phyloP scores from a whole-genome alignment of 1,284 basidiomycete genomes.

The Schizophyllum commune region DNA sequence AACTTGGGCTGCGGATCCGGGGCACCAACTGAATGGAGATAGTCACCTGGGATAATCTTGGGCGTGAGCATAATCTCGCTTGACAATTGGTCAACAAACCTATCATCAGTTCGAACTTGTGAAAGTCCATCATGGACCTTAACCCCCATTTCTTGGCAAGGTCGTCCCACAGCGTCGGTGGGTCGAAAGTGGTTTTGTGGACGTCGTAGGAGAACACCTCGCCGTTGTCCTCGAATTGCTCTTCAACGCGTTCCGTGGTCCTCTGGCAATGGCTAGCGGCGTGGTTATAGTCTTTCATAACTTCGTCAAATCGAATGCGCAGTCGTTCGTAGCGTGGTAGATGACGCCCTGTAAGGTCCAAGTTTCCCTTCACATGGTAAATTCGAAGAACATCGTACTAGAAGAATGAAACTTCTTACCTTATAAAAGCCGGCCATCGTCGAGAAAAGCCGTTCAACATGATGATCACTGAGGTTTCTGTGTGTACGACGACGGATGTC shows the following conservation, averaged over 20 bases:
- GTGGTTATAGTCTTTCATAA: not conserved
- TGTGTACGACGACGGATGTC: too few species aligned
- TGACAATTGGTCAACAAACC: not conserved
- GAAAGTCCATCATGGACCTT: not conserved
- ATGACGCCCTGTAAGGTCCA: not conserved
- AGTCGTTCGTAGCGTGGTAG: not conserved
- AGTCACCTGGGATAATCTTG: not conserved
- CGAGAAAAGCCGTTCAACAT: too few species aligned
- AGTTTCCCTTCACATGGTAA: not conserved
- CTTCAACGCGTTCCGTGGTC: not conserved
- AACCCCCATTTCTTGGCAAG: not conserved
- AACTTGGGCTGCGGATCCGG: not conserved
- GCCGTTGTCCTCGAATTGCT: not conserved
- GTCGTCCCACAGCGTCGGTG: not conserved
- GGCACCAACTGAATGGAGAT: not conserved
- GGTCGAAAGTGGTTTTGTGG: not conserved
- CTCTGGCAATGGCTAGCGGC: not conserved
- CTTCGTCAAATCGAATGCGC: not conserved
- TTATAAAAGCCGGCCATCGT: too few species aligned
- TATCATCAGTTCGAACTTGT: not conserved
- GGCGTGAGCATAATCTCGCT: not conserved
- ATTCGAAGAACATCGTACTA: too few species aligned
- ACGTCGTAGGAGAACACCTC: not conserved
- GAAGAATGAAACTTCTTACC: too few species aligned
- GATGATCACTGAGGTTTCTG: too few species aligned